phyloP scores from a whole-genome alignment of 345 rosid species.

The Eucalyptus leucophloia region DNA sequence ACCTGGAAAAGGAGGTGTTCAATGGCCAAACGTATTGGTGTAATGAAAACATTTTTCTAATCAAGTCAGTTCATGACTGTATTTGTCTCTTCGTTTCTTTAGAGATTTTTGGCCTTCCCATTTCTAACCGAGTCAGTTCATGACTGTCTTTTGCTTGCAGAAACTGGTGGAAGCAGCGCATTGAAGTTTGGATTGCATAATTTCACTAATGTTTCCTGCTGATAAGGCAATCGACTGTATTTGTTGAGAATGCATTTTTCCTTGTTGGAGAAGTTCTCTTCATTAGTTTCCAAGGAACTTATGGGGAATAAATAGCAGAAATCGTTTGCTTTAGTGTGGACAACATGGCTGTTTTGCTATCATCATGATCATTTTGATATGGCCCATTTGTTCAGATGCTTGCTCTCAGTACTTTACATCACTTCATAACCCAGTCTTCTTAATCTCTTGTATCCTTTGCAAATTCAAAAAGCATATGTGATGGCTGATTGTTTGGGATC shows the following conservation, averaged over 20 bases:
- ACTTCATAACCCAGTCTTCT: background rate
- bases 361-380: background rate
- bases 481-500: no score
- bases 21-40: background rate
- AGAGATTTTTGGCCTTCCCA: background rate
- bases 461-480: background rate
- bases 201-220: background rate
- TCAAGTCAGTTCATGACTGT: background rate
- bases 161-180: conserved; percentile 23
- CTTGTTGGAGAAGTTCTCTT: conserved; percentile 4
- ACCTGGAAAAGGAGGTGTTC: background rate
- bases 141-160: conserved; percentile 17
- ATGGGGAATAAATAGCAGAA: background rate
- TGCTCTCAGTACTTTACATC: background rate
- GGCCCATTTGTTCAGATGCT: background rate
- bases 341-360: background rate
- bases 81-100: background rate
- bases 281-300: background rate
- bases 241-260: background rate
- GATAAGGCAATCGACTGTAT: background rate
- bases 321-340: background rate
- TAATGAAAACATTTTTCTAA: background rate
- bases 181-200: conserved; percentile 4
- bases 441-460: background rate
- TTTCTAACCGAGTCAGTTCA: background rate